These are phyloP conservation scores for Alternaria angustiovoidea DNA, from an alignment of 2,329 filamentous ascomycete genomes.

Conservation along the genomic window DNA sequence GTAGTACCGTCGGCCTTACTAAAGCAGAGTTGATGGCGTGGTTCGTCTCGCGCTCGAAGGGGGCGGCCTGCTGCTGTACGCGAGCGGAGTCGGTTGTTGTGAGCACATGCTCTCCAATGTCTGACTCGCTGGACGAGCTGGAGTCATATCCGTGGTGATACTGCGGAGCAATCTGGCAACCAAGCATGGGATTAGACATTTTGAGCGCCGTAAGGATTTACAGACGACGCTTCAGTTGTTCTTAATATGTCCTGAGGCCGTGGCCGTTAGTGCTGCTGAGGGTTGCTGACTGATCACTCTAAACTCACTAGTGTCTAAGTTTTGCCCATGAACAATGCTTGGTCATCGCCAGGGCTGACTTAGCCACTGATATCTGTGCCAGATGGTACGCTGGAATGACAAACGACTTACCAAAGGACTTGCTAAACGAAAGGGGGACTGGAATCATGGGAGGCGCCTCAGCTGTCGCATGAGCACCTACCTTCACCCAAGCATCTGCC, in stretches of 20 bases:
- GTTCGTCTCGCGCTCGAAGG: conserved; percentile 36
- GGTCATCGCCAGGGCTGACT: background rate
- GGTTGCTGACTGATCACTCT: background rate
- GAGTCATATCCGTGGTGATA: conserved; percentile 31
- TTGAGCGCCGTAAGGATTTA: background rate
- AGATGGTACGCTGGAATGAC: background rate
- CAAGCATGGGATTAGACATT: conserved; percentile 30
- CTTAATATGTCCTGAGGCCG: background rate
- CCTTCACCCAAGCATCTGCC: too few relatives aligned
- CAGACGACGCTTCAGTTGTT: background rate
- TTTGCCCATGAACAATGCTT: background rate
- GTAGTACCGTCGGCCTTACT: conserved; percentile 21
- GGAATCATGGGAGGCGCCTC: background rate
- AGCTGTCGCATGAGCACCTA: background rate
- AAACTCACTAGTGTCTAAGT: background rate
- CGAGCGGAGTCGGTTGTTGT: background rate
- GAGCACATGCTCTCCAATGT: conserved; percentile 12
- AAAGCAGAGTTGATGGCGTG: conserved; percentile 14
- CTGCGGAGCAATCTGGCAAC: conserved; percentile 39
- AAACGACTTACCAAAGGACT: background rate
- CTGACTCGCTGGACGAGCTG: conserved; percentile 20
- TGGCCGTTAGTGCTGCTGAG: background rate
- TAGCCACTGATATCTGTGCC: background rate
- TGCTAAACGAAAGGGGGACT: background rate
- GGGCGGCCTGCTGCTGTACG: conserved; percentile 9